A percentile compares a stretch with the other conserved stretches of the same genome.
Conservation (phyloP, 1,139 yeast genomes). For the Magnusiomyces tetraspermus region DNA sequence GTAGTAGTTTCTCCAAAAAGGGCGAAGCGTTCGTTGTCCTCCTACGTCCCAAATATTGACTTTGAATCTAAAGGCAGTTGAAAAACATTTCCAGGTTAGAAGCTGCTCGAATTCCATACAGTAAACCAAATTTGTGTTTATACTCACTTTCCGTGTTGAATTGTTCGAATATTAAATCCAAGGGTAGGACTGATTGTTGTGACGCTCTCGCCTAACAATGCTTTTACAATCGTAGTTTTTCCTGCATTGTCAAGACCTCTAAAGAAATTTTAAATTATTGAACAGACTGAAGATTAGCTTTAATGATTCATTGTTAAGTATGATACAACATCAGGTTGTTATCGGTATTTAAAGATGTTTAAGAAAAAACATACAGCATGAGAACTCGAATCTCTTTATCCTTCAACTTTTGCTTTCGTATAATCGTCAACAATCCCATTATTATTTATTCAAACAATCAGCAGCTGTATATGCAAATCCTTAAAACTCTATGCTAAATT, state of each 20-base stretch:
- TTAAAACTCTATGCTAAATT: too few relatives aligned
- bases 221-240: slow-evolving; percentile 67
- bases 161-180: slow-evolving; percentile 55
- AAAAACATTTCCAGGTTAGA: not conserved
- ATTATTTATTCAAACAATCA: too few relatives aligned
- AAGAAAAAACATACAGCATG: slow-evolving; percentile 36
- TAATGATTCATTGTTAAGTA: not conserved
- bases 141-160: slow-evolving; percentile 27
- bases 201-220: slow-evolving; percentile 36
- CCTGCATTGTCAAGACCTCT: slow-evolving; percentile 84
- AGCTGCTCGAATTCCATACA: too few relatives aligned
- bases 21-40: slow-evolving; percentile 68
- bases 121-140: too few relatives aligned
- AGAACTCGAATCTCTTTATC: slow-evolving; percentile 69
- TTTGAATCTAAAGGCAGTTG: slow-evolving; percentile 29
- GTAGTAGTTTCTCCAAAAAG: slow-evolving; percentile 87
- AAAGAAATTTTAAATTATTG: too few relatives aligned
- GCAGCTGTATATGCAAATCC: too few relatives aligned
- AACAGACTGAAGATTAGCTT: too few relatives aligned
- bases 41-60: slow-evolving; percentile 67
- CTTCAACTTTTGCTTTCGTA: slow-evolving; percentile 71
- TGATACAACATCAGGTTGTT: not conserved
- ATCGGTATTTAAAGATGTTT: not conserved
- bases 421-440: slow-evolving; percentile 84
- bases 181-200: slow-evolving; percentile 48